Conservation (phyloP, 78 protist genomes). For the Pigoraptor vietnamica region DNA sequence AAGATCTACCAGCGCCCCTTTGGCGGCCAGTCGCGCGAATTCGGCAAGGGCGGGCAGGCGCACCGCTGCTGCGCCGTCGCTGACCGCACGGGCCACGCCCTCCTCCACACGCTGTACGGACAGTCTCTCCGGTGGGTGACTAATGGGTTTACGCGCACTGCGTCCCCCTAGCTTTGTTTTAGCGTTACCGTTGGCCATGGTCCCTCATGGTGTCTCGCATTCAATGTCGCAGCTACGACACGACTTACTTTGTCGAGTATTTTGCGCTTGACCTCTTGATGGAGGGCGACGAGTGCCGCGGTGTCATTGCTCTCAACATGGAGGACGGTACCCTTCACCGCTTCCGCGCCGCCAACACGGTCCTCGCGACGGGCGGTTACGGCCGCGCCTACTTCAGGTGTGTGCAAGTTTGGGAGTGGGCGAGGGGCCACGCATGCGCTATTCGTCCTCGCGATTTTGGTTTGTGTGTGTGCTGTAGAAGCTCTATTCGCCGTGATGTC, state of each 20-base stretch:
- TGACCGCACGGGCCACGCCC: slow-evolving; percentile 99
- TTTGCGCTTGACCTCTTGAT: slow-evolving; percentile 95
- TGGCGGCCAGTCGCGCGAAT: slow-evolving; percentile 74
- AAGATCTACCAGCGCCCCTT: slow-evolving; percentile 81
- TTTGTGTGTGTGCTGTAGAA: too few relatives aligned
- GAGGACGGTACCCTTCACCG: slow-evolving; percentile 92
- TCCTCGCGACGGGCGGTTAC: slow-evolving; percentile 92
- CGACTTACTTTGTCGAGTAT: slow-evolving; percentile 92
- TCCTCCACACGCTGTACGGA: slow-evolving; percentile 97
- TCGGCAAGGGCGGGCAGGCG: slow-evolving; percentile 91
- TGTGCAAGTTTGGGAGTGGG: too few relatives aligned
- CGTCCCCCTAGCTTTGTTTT: neutral
- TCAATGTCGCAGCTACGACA: slow-evolving; percentile 41
- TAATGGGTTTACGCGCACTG: neutral
- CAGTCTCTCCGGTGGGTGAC: neutral
- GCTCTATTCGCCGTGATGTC: too few relatives aligned
- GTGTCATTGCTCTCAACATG: slow-evolving; percentile 77
- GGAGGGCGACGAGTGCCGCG: slow-evolving; percentile 83
- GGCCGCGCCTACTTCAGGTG: slow-evolving; percentile 75
- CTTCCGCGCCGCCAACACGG: slow-evolving; percentile 77
- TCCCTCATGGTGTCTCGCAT: neutral
- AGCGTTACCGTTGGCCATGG: neutral
- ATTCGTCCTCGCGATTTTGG: too few relatives aligned
- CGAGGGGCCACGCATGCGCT: too few relatives aligned
- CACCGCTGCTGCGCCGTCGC: slow-evolving; percentile 94